Base-by-base conservation (phyloP, 2,329 filamentous ascomycete genomes). In the Colletotrichum spinosum region DNA sequence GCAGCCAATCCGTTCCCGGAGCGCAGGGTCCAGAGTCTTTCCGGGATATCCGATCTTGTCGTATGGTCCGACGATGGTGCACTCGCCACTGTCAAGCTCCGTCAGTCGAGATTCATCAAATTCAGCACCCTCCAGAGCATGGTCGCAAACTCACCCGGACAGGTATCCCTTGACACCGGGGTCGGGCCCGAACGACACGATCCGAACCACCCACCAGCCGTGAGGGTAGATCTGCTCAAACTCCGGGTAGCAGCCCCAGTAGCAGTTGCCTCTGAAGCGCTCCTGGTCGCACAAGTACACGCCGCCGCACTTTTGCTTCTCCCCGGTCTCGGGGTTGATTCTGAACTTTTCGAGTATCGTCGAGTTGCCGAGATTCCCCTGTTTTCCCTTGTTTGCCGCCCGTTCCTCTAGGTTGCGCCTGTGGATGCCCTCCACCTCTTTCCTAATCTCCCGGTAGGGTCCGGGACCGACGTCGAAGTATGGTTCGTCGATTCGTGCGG, bases 161-260 rank as follows among this genome's bases (percentile, higher is more conserved):
- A 53, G n/a, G 11, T 53, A 53, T 5, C 13, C 37, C 15, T 53
- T 53, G 37, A 53, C 37, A 6, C 37, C 50, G 2, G 50, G 50
- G 9, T 53, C 50, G 2, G 50, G 50, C 11, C 50, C 50, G 10
- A 53, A n/a, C 9, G 50, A 53, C 2, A 53, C 37, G 50, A 53
- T 34, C 37, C 17, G n/a, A 10, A 25, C 13, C 0, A 53, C 37
- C 50, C 50, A 53, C 50, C 50, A 53, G 1, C 50, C 37, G 37
- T 53, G 11, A 3, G 50, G 50, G 38, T 41, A 53, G n/a, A 53
- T 53, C 37, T 53, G 37, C 15, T 53, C 37, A 11, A 25, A n/a
- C 37, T 53, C 38, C 8, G 50, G 50, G 15, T 53, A 53, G 50
- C 50, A 53, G 6, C 25, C 38, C 37, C 38, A 53, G 37, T 41